Conservation (phyloP, 176 grass and related monocot genomes). For the Carex cristatella region DNA sequence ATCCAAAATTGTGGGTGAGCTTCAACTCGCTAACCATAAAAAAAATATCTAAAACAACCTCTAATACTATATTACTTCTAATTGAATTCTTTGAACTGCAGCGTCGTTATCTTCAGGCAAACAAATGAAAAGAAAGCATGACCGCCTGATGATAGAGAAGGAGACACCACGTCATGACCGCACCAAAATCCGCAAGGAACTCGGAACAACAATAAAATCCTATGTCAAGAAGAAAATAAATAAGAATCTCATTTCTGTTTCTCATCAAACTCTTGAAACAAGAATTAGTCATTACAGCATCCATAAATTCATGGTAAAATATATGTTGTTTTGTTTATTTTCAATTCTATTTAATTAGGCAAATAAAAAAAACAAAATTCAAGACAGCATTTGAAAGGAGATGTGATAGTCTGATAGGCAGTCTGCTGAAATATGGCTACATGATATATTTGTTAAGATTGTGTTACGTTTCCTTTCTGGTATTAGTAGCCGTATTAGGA, state of each 20-base stretch:
- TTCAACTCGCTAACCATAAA: too few relatives aligned
- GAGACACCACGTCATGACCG: not conserved
- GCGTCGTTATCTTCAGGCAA: not conserved
- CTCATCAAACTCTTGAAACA: constrained; percentile 14
- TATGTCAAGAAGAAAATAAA: not conserved
- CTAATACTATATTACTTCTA: not conserved
- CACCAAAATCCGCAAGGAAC: not conserved
- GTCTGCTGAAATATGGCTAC: not conserved
- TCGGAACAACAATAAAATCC: not conserved
- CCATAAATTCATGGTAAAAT: constrained; percentile 5
- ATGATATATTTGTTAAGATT: not conserved
- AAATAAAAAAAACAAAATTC: not conserved
- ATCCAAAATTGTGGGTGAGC: too few relatives aligned
- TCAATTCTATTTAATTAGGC: not conserved
- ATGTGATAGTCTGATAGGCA: not conserved
- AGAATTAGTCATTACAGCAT: constrained; percentile 7
- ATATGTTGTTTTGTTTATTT: not conserved
- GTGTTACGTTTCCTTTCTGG: not conserved
- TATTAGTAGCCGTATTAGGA: not conserved
- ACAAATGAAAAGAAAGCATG: constrained; percentile 14
- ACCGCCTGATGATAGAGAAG: not conserved
- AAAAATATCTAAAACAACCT: too few relatives aligned
- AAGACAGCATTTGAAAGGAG: not conserved
- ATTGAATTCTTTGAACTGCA: too few relatives aligned
- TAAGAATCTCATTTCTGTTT: not conserved